These are phyloP conservation scores for Euryodendron excelsum DNA, from an alignment of 148 eudicot species.

Conservation along the genomic window DNA sequence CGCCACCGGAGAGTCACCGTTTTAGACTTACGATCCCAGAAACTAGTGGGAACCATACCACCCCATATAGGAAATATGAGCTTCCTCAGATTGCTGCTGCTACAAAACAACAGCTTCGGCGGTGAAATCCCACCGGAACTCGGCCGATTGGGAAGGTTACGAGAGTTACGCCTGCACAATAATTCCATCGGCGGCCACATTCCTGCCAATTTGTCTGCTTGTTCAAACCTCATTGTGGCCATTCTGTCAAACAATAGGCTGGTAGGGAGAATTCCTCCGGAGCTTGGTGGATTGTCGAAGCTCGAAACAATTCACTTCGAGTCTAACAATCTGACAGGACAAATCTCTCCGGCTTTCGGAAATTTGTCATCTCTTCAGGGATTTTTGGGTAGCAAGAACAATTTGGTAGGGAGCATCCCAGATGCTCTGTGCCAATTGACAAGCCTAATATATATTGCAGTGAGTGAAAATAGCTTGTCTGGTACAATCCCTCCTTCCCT, in stretches of 20 bases:
- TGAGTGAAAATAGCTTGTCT: conserved; percentile 12
- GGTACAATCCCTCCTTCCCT: conserved; percentile 16
- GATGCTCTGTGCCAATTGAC: neutral
- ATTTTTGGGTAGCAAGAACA: neutral
- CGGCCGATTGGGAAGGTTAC: conserved; percentile 12
- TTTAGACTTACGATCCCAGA: conserved; percentile 4
- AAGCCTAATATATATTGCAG: neutral
- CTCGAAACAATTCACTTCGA: neutral
- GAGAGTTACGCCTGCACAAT: neutral
- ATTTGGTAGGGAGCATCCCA: conserved; percentile 14
- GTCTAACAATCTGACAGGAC: conserved; percentile 12
- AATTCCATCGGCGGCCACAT: conserved; percentile 17
- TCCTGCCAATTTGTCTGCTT: conserved; percentile 12
- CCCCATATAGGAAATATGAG: conserved; percentile 24
- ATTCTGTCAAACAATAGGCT: neutral
- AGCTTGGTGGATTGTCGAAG: conserved; percentile 13
- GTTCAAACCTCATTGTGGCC: neutral
- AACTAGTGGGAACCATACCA: conserved; percentile 15
- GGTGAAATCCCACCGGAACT: conserved; percentile 17
- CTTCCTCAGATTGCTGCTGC: conserved; percentile 17
- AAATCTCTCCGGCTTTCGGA: conserved; percentile 6
- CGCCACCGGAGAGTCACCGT: conserved; percentile 13
- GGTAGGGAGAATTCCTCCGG: conserved; percentile 13
- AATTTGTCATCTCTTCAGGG: conserved; percentile 2
- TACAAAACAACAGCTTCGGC: conserved; percentile 17